These are phyloP conservation scores for Umbellularia californica DNA, from an alignment of 164 flowering plant genomes.

Conservation along the genomic window DNA sequence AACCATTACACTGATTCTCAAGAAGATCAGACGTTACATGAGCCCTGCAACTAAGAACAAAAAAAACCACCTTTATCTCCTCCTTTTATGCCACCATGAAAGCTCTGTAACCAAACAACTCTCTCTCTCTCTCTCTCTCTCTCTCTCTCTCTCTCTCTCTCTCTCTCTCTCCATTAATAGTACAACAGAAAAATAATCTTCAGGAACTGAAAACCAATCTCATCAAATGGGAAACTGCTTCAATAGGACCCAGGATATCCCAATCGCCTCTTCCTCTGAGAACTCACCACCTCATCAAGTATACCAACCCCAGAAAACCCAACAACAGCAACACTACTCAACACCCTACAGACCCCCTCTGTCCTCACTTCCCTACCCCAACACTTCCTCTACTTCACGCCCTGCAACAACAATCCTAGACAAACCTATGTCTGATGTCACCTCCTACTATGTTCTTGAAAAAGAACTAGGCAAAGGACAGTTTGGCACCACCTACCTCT, in stretches of 20 bases:
- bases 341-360: constrained; percentile 11
- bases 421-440: constrained; percentile 45
- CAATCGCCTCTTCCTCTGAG: constrained; percentile 45
- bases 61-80: neutral
- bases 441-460: constrained; percentile 38
- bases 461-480: constrained; percentile 82
- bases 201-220: neutral
- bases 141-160: neutral
- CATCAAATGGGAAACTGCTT: constrained; percentile 49
- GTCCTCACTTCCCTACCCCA: neutral
- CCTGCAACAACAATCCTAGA: constrained; percentile 29
- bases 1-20: neutral
- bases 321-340: constrained; percentile 5
- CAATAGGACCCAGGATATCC: constrained; percentile 37
- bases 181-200: neutral
- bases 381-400: constrained; percentile 16
- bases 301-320: constrained; percentile 9
- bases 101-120: neutral
- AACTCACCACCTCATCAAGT: constrained; percentile 20
- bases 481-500: constrained; percentile 72
- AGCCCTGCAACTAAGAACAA: neutral
- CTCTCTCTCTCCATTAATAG: neutral
- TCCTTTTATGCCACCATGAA: neutral
- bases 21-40: neutral
- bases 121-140: neutral